Base-by-base conservation (phyloP, 129 eudicot species). In the Gnaphalium uliginosum region DNA sequence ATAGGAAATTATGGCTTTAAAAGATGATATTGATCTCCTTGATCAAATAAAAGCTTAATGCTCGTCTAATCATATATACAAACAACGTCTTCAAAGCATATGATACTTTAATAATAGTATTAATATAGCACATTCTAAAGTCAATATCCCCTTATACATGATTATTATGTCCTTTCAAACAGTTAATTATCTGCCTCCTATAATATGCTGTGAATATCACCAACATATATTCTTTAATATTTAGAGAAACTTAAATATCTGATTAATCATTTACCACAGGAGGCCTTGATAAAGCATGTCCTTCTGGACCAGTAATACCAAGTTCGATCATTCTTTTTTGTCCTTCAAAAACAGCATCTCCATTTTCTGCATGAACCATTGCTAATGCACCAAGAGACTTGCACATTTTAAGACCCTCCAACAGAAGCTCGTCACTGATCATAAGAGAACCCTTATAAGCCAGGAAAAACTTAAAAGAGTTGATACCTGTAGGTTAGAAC, bases 291-390 rank as follows among this genome's bases (percentile, higher is more conserved):
- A 94, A 86, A 50, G 96, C 93, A 81, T 94, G 98, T 64, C 98
- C 98, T 87, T 94, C 98, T 26, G 98, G 98, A 75, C 98, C 98
- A 62, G 96, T 94, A 67, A 94, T 89, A 56, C 98, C 98, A 84
- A 94, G 98, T 84, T 89, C 87, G 76, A 94, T 90, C 97, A 94
- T 94, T 85, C 93, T 78, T 77, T 83, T 90, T 64, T 94, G 98
- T 43, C 98, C 98, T 87, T 94, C 97, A 84, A 87, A 88, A 73
- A 94, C 98, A 58, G 93, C 98, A 74, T 94, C 98, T 10, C 98
- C 98, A 80, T 94, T 94, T 85, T 94, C 98, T 30, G 98, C 98
- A 82, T 94, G 98, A 69, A 94, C 97, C 98, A 94, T 88, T 59
- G 98, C 87, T 76, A 94, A 78, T 32, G 98, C 98, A 32, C 98